phyloP scores from a whole-genome alignment of 441 rosid genomes.

The Iberis amara region DNA sequence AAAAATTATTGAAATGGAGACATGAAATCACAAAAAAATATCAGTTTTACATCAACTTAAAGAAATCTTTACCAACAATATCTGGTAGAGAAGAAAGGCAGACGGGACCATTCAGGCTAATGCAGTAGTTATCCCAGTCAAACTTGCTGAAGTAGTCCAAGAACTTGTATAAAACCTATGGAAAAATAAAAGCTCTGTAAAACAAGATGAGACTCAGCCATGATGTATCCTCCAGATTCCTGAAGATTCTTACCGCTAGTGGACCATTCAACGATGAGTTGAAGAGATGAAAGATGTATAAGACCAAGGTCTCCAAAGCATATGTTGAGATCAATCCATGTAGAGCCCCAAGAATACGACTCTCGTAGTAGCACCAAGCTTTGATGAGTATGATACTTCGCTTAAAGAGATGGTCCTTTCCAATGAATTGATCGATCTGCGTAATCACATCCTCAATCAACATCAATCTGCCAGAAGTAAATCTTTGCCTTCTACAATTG shows the following conservation, averaged over 20 bases:
- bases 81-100: constrained; percentile 63
- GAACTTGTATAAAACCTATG: constrained; percentile 71
- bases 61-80: constrained; percentile 49
- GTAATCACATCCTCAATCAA: constrained; percentile 8
- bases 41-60: not conserved
- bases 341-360: constrained; percentile 91
- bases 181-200: constrained; percentile 19
- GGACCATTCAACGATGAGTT: constrained; percentile 75
- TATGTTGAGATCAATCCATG: constrained; percentile 87
- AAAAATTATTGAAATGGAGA: constrained; percentile 26
- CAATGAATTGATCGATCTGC: constrained; percentile 68
- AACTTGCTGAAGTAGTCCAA: constrained; percentile 90
- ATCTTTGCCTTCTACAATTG: not conserved
- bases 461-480: constrained; percentile 22
- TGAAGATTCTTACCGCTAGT: constrained; percentile 55
- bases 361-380: constrained; percentile 95
- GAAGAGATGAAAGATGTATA: constrained; percentile 77
- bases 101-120: constrained; percentile 77
- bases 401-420: constrained; percentile 78
- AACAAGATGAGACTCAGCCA: constrained; percentile 13
- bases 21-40: constrained; percentile 19
- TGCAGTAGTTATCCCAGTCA: constrained; percentile 87
- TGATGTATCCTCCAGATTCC: constrained; percentile 12
- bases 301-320: constrained; percentile 84
- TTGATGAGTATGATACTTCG: constrained; percentile 78